Percentiles rank a stretch among this genome's conserved stretches.
phyloP scores from a whole-genome alignment of 1,139 yeast genomes.

The Pichia sp. region DNA sequence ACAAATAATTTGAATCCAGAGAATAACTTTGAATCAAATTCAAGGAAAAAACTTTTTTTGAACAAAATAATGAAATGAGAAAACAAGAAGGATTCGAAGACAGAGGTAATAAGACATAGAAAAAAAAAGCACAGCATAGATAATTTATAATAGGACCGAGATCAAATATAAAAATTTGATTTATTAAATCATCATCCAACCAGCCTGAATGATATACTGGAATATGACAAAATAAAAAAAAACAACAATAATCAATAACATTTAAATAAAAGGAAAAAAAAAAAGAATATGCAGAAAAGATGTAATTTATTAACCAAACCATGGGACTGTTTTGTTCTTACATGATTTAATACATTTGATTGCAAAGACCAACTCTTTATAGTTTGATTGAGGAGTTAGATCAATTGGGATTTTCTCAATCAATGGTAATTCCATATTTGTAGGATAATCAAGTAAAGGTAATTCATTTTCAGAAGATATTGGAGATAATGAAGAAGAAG shows the following conservation, averaged over 20 bases:
- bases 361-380: conserved; percentile 24
- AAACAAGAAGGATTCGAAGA: neutral
- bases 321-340: conserved; percentile 13
- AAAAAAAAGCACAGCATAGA: neutral
- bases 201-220: neutral
- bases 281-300: no score
- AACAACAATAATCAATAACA: neutral
- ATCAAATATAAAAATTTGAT: no score
- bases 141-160: neutral
- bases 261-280: neutral
- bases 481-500: conserved; percentile 11
- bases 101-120: neutral
- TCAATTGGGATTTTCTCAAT: conserved; percentile 1
- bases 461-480: conserved; percentile 8
- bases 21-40: neutral
- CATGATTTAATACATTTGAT: conserved; percentile 25
- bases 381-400: conserved; percentile 10
- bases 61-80: neutral
- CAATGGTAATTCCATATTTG: neutral
- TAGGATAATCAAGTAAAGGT: neutral
- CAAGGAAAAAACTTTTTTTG: neutral
- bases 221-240: neutral
- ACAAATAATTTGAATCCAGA: neutral
- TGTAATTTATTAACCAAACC: neutral
- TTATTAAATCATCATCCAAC: neutral